Conservation (phyloP, 495 filamentous ascomycete genomes). For the Pseudoneurospora amorphoporcata region DNA sequence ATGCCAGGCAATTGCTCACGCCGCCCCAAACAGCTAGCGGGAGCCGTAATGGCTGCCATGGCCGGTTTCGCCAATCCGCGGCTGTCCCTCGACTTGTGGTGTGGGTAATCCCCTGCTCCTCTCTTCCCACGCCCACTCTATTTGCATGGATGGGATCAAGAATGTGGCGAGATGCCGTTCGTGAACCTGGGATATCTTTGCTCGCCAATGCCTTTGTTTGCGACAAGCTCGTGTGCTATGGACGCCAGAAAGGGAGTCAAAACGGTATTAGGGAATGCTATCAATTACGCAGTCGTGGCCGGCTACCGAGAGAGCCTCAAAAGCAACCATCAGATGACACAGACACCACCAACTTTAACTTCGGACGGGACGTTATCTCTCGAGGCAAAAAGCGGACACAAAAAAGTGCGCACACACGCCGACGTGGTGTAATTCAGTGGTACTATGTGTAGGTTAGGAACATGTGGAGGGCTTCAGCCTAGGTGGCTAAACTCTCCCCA, state of each 20-base stretch:
- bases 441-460: not conserved
- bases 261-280: not conserved
- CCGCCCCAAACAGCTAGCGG: not conserved
- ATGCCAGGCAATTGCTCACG: not conserved
- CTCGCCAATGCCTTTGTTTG: not conserved
- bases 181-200: not conserved
- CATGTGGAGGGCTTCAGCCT: not conserved
- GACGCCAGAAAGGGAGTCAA: not conserved
- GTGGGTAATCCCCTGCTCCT: not conserved
- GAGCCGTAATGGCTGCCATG: not conserved
- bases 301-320: not conserved
- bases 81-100: not conserved
- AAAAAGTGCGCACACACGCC: not conserved
- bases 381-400: not conserved
- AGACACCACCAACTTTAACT: not conserved
- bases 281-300: not conserved
- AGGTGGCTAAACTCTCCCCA: not conserved
- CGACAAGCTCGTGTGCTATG: not conserved
- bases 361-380: not conserved
- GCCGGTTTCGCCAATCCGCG: not conserved
- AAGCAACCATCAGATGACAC: not conserved
- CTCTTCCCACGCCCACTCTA: not conserved
- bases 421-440: not conserved
- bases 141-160: not conserved
- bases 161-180: not conserved